Evolutionary conservation across 768 basidiomycete genomes (phyloP).

Genomic region (Kwoniella dendrophila): DNA sequence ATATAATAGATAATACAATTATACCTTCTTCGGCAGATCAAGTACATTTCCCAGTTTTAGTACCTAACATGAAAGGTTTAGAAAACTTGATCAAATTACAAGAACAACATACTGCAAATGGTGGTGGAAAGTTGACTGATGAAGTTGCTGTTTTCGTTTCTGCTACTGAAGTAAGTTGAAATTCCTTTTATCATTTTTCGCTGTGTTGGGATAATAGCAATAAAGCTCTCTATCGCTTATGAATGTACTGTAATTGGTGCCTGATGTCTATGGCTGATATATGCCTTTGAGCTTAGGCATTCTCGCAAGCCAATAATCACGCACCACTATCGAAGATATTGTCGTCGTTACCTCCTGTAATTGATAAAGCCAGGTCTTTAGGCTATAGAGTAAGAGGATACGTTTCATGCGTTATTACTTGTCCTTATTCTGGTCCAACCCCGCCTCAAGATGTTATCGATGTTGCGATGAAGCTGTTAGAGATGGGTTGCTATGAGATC

Average conservation of each 20-base stretch:
- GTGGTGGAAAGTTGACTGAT: conserved; percentile 63
- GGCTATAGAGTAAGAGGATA: conserved; percentile 71
- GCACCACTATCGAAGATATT: conserved; percentile 72
- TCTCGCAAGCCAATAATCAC: conserved; percentile 83
- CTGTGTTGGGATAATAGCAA: too few species aligned
- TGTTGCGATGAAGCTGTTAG: conserved; percentile 69
- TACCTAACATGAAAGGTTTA: conserved; percentile 78
- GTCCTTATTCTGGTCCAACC: conserved; percentile 82
- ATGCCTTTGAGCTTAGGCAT: conserved; percentile 52
- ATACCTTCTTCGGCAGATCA: conserved; percentile 36
- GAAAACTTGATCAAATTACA: conserved; percentile 69
- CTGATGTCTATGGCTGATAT: too few species aligned
- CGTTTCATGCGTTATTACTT: conserved; percentile 73
- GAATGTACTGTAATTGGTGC: too few species aligned
- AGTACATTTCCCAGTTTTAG: conserved; percentile 74
- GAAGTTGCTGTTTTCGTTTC: conserved; percentile 89
- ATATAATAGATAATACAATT: conserved; percentile 1
- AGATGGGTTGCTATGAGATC: conserved; percentile 95
- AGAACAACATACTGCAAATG: conserved; percentile 54
- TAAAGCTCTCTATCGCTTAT: too few species aligned
- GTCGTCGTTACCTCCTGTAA: conserved; percentile 65
- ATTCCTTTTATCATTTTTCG: too few species aligned
- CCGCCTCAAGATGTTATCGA: conserved; percentile 68
- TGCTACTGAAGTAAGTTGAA: conserved; percentile 66
- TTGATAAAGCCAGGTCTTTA: conserved; percentile 66